phyloP scores from a whole-genome alignment of 495 filamentous ascomycete genomes.

The Aspergillus ostianus region DNA sequence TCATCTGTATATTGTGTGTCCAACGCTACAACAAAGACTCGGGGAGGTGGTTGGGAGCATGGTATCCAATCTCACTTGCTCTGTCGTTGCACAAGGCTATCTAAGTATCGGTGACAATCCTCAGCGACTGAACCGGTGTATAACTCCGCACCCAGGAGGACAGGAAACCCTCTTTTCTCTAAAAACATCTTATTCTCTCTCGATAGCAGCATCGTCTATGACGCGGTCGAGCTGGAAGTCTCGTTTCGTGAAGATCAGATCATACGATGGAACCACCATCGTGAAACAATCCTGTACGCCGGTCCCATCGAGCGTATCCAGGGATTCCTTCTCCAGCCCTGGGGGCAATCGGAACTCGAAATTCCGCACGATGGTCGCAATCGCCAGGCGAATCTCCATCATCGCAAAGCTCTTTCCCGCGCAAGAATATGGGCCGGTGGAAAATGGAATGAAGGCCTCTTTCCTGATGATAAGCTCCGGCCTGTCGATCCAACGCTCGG shows the following conservation, averaged over 20 bases:
- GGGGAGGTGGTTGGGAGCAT: too few species aligned
- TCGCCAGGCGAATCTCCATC: conserved; percentile 32
- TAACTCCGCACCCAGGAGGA: background rate
- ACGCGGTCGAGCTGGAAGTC: background rate
- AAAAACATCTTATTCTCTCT: background rate
- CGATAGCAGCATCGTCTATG: background rate
- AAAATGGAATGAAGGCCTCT: conserved; percentile 32
- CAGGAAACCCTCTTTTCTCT: background rate
- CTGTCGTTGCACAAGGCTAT: background rate
- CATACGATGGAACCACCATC: conserved; percentile 13
- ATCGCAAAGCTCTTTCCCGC: conserved; percentile 34
- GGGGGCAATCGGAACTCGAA: conserved; percentile 35
- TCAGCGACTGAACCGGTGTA: background rate
- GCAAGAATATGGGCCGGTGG: conserved; percentile 22
- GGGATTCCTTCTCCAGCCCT: conserved; percentile 11
- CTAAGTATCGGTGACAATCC: background rate
- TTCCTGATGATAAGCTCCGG: conserved; percentile 28
- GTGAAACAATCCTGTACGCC: conserved; percentile 19
- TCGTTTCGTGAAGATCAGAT: conserved; percentile 14
- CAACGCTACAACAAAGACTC: background rate
- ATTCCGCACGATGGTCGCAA: conserved; percentile 26
- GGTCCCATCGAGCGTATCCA: conserved; percentile 9
- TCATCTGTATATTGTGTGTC: background rate
- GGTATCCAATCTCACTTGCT: background rate
- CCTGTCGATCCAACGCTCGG: conserved; percentile 32